Conservation (phyloP, 345 rosid genomes). For the Gossypium arboreum region DNA sequence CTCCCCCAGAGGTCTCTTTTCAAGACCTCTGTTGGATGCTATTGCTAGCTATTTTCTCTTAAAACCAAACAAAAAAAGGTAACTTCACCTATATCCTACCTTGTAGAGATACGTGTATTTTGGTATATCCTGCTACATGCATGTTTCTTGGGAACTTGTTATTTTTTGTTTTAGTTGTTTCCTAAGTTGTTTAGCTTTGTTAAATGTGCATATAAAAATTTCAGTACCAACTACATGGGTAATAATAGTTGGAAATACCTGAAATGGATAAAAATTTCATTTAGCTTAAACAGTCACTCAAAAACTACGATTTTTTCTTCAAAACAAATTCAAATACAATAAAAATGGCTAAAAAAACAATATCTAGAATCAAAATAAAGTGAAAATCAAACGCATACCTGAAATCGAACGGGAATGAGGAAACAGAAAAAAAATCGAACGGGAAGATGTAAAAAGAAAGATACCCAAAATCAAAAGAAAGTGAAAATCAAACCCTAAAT, state of each 20-base stretch:
- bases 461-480: too few species aligned
- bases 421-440: too few species aligned
- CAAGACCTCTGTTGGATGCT: neutral
- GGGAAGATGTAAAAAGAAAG: too few species aligned
- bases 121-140: neutral
- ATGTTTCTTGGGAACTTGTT: slow-evolving; percentile 5
- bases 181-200: neutral
- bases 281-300: too few species aligned
- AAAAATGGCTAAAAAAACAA: too few species aligned
- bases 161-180: neutral
- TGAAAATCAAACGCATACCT: too few species aligned
- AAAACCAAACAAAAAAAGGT: neutral
- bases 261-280: too few species aligned
- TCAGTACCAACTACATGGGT: neutral
- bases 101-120: neutral
- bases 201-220: slow-evolving; percentile 27
- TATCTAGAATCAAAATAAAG: too few species aligned
- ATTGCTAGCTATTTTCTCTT: neutral
- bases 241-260: slow-evolving; percentile 21
- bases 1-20: neutral
- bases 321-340: too few species aligned
- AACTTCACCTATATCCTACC: neutral
- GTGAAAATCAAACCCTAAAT: too few species aligned
- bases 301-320: too few species aligned
- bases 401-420: too few species aligned